Conservation (phyloP, 257 asterid species). For the Solanum virginianum region DNA sequence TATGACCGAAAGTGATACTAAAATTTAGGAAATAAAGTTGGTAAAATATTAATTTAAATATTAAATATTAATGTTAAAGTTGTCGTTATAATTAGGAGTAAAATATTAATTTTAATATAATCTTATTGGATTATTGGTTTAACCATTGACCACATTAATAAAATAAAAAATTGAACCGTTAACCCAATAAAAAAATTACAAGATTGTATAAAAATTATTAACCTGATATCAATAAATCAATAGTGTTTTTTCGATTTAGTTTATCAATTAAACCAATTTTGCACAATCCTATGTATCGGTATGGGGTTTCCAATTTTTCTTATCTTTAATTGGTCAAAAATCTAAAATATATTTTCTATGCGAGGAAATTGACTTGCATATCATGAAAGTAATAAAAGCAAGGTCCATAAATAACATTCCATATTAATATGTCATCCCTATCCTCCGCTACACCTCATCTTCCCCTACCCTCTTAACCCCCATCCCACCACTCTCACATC, state of each 20-base stretch:
- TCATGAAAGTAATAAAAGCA: not conserved
- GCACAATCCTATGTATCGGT: not conserved
- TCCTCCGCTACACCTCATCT: not conserved
- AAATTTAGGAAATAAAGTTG: not conserved
- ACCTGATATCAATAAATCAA: not conserved
- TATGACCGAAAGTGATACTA: not conserved
- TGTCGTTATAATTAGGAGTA: not conserved
- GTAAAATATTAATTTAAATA: too few relatives aligned
- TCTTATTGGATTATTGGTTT: not conserved
- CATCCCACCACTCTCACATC: not conserved
- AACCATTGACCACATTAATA: not conserved
- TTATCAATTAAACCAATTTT: too few relatives aligned
- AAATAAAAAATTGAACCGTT: not conserved
- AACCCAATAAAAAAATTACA: not conserved
- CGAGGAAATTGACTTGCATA: not conserved
- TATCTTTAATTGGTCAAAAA: not conserved
- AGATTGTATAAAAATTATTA: not conserved
- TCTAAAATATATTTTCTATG: not conserved
- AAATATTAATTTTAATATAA: not conserved
- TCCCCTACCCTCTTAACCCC: not conserved
- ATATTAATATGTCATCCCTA: not conserved
- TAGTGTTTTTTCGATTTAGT: too few relatives aligned
- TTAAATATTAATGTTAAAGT: too few relatives aligned
- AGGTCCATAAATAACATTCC: not conserved
- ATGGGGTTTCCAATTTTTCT: not conserved